phyloP scores from a whole-genome alignment of 805 yeast genomes.

The Tetrapisispora nanseiensis region DNA sequence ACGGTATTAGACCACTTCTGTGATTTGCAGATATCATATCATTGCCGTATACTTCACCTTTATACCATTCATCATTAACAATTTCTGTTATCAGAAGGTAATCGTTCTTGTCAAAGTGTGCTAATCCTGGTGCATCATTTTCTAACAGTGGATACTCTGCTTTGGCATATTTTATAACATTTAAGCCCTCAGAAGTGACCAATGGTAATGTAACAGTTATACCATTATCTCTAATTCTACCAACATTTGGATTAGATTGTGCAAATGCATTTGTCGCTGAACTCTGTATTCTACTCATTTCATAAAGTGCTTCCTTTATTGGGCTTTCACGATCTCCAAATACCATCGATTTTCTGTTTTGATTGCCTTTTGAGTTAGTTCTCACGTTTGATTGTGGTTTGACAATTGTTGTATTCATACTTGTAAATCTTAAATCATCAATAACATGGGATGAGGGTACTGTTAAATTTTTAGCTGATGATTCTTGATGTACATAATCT shows the following conservation, averaged over 20 bases:
- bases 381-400: slow-evolving; percentile 5
- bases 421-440: background rate
- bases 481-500: background rate
- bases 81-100: slow-evolving; percentile 24
- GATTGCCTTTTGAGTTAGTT: background rate
- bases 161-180: slow-evolving; percentile 25
- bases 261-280: slow-evolving; percentile 11
- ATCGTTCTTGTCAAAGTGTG: slow-evolving; percentile 25
- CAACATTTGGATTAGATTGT: slow-evolving; percentile 11
- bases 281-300: slow-evolving; percentile 23
- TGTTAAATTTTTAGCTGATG: background rate
- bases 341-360: slow-evolving; percentile 24
- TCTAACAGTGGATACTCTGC: slow-evolving; percentile 25
- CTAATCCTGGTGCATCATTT: slow-evolving; percentile 22
- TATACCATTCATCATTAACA: slow-evolving; percentile 27
- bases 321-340: slow-evolving; percentile 18
- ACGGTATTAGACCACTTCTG: slow-evolving; percentile 21
- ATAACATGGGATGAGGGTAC: background rate
- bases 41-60: slow-evolving; percentile 27
- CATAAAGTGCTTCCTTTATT: slow-evolving; percentile 25
- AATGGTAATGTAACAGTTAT: slow-evolving; percentile 25
- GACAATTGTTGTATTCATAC: slow-evolving; percentile 9
- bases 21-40: slow-evolving; percentile 14
- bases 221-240: slow-evolving; percentile 24
- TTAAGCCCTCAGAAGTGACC: slow-evolving; percentile 18